phyloP scores from a whole-genome alignment of 148 eudicot species.

The Persicaria maculosa region DNA sequence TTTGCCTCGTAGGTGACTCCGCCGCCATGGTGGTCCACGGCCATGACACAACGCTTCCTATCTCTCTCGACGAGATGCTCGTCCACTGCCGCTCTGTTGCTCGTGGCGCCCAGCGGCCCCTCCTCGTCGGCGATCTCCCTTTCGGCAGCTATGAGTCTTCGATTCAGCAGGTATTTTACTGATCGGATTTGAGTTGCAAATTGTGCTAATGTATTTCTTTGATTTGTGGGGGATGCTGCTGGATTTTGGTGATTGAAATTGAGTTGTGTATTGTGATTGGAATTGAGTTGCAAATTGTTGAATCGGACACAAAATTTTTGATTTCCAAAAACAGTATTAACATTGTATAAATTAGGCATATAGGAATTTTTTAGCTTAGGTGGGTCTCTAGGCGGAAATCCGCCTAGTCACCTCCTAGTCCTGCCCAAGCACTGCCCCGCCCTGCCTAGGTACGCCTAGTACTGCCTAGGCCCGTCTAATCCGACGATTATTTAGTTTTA shows the following conservation, averaged over 20 bases:
- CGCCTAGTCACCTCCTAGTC: too few species aligned
- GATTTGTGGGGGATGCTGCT: not conserved
- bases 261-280: too few species aligned
- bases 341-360: too few species aligned
- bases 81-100: constrained; percentile 92
- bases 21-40: constrained; percentile 98
- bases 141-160: constrained; percentile 84
- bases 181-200: not conserved
- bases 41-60: constrained; percentile 81
- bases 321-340: too few species aligned
- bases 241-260: not conserved
- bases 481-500: too few species aligned
- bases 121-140: constrained; percentile 88
- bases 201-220: not conserved
- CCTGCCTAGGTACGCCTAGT: too few species aligned
- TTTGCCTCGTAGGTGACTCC: constrained; percentile 86
- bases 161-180: constrained; percentile 46
- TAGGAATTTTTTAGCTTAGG: too few species aligned
- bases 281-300: too few species aligned
- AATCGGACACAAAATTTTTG: too few species aligned
- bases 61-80: constrained; percentile 80
- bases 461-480: too few species aligned
- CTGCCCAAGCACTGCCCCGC: too few species aligned
- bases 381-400: too few species aligned
- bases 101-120: constrained; percentile 70